Conservation (phyloP, 148 eudicot species). For the Fagopyrum esculentum region DNA sequence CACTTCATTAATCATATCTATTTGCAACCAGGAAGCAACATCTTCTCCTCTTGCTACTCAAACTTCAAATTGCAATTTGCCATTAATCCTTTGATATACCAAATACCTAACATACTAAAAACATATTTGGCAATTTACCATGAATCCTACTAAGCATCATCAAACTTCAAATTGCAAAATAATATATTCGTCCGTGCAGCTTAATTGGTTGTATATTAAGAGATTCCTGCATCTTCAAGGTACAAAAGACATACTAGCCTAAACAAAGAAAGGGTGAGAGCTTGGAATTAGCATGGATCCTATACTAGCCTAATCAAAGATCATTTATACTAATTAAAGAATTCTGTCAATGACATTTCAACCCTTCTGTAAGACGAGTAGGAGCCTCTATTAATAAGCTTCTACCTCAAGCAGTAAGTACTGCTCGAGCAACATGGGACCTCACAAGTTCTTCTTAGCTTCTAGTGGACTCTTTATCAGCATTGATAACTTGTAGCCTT, state of each 20-base stretch:
- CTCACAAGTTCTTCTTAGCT: not conserved
- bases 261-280: not conserved
- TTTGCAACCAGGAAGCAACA: not conserved
- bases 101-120: not conserved
- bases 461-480: not conserved
- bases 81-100: not conserved
- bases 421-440: not conserved
- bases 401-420: not conserved
- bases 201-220: not conserved
- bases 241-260: not conserved
- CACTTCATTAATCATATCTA: not conserved
- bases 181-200: not conserved
- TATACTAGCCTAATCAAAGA: not conserved
- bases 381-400: not conserved
- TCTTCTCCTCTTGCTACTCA: not conserved
- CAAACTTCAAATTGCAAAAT: not conserved
- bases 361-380: not conserved
- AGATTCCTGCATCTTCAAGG: not conserved
- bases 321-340: not conserved
- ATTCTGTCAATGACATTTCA: not conserved
- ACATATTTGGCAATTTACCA: not conserved
- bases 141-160: not conserved
- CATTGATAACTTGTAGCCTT: not conserved
- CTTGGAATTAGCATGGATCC: not conserved
- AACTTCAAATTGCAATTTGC: not conserved